phyloP scores from a whole-genome alignment of 176 grass and related monocot species.

The Paspalum notatum region DNA sequence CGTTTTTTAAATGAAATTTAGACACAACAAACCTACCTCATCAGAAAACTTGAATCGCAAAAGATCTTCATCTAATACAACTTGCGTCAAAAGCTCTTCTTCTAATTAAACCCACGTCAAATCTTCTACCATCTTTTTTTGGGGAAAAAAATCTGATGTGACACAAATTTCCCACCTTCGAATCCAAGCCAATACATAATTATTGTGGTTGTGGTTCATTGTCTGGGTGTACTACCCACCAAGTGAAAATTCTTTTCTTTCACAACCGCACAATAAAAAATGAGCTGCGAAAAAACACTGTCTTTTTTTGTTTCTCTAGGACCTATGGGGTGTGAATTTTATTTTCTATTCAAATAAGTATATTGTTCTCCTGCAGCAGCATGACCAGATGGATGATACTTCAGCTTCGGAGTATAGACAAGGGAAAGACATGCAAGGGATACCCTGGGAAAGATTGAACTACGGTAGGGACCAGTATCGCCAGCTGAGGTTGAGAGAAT shows the following conservation, averaged over 20 bases:
- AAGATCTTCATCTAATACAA: too few species aligned
- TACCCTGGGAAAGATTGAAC: slow-evolving; percentile 67
- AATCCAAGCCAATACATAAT: neutral
- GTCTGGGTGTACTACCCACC: neutral
- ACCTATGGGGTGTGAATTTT: neutral
- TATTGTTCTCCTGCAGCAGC: neutral
- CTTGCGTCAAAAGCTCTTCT: too few species aligned
- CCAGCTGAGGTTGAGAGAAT: slow-evolving; percentile 58
- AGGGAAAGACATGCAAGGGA: slow-evolving; percentile 67
- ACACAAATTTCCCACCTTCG: neutral
- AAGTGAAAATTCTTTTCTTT: neutral
- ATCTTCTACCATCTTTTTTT: too few species aligned
- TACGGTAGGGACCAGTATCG: slow-evolving; percentile 57
- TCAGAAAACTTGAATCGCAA: too few species aligned
- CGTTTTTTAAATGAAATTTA: too few species aligned
- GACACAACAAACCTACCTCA: too few species aligned
- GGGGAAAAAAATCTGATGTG: too few species aligned
- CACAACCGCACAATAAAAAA: neutral
- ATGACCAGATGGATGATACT: slow-evolving; percentile 29
- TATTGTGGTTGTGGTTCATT: neutral
- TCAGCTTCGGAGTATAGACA: slow-evolving; percentile 38
- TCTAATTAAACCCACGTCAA: too few species aligned
- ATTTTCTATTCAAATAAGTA: neutral
- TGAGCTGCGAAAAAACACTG: too few species aligned
- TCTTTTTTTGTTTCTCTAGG: neutral